Evolutionary conservation across 1,139 yeast genomes (phyloP), one percentile per base, ranked within the genome.

Genomic region (Debaryomycetaceae sp.): DNA sequence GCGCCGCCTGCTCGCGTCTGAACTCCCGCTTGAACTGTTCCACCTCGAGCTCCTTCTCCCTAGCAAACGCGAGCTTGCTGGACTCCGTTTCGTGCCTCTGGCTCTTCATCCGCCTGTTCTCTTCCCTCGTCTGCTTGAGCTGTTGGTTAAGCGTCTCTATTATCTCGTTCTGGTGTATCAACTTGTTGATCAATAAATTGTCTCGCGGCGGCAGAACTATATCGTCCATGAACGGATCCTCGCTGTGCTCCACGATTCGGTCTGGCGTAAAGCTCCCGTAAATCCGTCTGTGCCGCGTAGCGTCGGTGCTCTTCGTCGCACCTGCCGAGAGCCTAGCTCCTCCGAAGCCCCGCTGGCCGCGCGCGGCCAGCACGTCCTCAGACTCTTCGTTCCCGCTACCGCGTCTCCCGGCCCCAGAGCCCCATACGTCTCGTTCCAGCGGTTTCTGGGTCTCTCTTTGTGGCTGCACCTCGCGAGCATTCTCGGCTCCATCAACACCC

Each of bases 121-220:
- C 42, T 11, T 7, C 27, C 27, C 36, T 43, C 13, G 27, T 13
- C 14, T 24, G 17, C 20, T 23, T 39, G 22, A 39, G 38, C 24
- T 43, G 40, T 13, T 43, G 38, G 20, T 37, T 39, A 22, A 43
- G 36, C 34, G 23, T 39, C 38, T 41, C 44, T 14, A 50, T 44
- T 30, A 34, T 36, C 27, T 49, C 48, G 20, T 43, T 45, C 27
- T 50, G 52, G 24, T 42, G 37, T 8, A 42, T 24, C 13, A 51
- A 39, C 37, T 49, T 49, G 14, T 46, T 42, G 6, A 51, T 23
- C 34, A 51, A 38, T 17, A 51, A 36, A 35, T 43, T 49, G n/a
- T 46, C 47, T 7, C 42, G 36, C 17, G 45, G 42, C 3, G 42
- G 35, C 9, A 23, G 37, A 4, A 14, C 13, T 7, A 24, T 30